Evolutionary conservation across 192 early-diverging fungal genomes (phyloP), one percentile per base, ranked within the genome.

Genomic region (Radiomyces spectabilis): DNA sequence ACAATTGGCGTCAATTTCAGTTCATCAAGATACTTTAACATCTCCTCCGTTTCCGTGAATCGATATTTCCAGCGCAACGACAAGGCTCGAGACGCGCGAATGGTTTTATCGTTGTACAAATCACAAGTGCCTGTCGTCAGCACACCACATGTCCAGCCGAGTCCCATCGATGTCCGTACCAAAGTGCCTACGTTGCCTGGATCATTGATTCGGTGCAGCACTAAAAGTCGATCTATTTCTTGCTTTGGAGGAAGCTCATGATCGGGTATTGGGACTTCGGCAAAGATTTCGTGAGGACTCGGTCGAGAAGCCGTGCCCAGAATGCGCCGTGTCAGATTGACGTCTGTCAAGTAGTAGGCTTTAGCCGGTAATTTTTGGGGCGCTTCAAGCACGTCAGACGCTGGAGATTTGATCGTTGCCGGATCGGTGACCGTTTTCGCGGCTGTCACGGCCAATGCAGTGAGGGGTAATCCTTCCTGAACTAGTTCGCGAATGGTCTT

Each of bases 111-210:
- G 35, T 80, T 73, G 43, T 63, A 77, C 7, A 65, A 8, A 51
- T 80, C 78, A 15, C 70, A 63, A 1, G 74, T 71, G 0, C 67
- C 57, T 1, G 72, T 51, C 0, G 61, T 70, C 18, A 67, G 41
- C 57, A 66, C 44, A 3, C 59, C 66, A 3, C 57, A 58, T 49
- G 59, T 44, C 78, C 78, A 80, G 2, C 62, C 68, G 0, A 80
- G 41, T 1, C 66, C 75, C 50, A 57, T 74, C 22, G 66, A 74
- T n/a, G 78, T 59, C 10, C 74, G 54, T 1, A 80, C 47, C 21
- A 80, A 27, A 0, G 66, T 63, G 1, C 78, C 78, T 44, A 75
- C 50, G 42, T 72, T 73, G 1, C 65, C 70, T 12, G 74, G 72
- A 44, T 77, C 72, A 15, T 35, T 62, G 18, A 80, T 63, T 15